Evolutionary conservation across 306 rosid genomes (phyloP), one percentile per base, ranked within the genome.

Genomic region (Cucumis cinereus): DNA sequence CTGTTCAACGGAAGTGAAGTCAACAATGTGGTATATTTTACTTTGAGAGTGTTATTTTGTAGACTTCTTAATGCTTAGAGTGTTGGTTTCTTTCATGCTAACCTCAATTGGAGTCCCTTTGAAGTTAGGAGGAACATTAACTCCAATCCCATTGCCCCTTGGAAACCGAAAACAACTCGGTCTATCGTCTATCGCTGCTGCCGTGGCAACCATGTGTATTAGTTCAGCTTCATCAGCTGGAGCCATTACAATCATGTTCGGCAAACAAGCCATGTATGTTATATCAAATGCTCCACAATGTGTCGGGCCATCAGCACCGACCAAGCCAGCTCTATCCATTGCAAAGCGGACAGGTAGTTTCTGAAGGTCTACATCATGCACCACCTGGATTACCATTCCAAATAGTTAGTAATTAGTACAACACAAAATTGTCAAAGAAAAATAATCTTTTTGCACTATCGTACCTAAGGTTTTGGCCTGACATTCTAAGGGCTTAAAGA

Each of bases 181-280:
- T 83, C 98, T 88, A 72, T 93, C 98, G 82, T 91, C 96, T 61
- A 93, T 93, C 57, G 78, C 77, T 54, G 90, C 90, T 13, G 97
- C 98, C 9, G 98, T 91, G 75, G 97, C 93, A 58, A 93, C 97
- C 97, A 91, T 93, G 89, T 93, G 89, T 89, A 93, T 90, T 12
- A 93, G 87, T 77, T 93, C 98, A 66, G 93, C 92, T 82, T 93
- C 98, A 80, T 93, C 96, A 30, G 94, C 88, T 14, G 98, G 96
- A 75, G 98, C 98, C 98, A 93, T 93, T 71, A 91, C 97, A 81
- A 93, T 87, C 97, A 93, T 93, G 85, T 91, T 93, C 24, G 98
- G 98, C 85, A 93, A 84, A 82, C 97, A 91, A 76, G 97, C 97
- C 98, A 93, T 91, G 89, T 86, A 93, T 22, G 96, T 72, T 62